Evolutionary conservation across 192 early-diverging fungal species (phyloP).

Genomic region (Podila epicladia): DNA sequence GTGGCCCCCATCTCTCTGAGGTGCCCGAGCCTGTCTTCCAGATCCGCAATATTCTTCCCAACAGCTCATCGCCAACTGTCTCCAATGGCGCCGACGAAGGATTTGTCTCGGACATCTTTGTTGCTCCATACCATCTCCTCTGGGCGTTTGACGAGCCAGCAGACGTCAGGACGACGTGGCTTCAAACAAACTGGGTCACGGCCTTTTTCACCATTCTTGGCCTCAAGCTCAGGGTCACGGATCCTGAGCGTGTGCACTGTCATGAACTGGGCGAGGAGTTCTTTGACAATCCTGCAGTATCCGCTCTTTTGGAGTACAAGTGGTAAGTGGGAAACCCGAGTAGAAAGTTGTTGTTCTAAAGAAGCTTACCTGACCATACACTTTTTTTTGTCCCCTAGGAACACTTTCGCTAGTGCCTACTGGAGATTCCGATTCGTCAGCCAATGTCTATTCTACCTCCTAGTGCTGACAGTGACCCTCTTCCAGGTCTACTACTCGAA

Average conservation of each 20-base stretch:
- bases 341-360: background rate
- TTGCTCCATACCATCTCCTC: background rate
- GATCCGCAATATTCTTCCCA: background rate
- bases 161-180: background rate
- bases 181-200: constrained; percentile 3
- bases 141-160: background rate
- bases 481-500: constrained; percentile 21
- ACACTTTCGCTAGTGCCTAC: constrained; percentile 29
- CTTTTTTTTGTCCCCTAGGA: constrained; percentile 9
- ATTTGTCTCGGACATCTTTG: background rate
- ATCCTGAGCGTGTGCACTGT: background rate
- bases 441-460: constrained; percentile 13
- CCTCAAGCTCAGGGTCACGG: background rate
- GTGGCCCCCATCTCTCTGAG: background rate
- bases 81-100: background rate
- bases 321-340: constrained; percentile 3
- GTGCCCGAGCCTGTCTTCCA: background rate
- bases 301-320: constrained; percentile 26
- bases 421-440: constrained; percentile 26
- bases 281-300: constrained; percentile 26
- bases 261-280: constrained; percentile 7
- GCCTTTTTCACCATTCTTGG: background rate
- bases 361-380: too few relatives aligned
- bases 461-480: constrained; percentile 9
- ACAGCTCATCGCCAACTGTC: background rate